phyloP scores from a whole-genome alignment of 106 monocot genomes.

The Xerophyta viscosa region DNA sequence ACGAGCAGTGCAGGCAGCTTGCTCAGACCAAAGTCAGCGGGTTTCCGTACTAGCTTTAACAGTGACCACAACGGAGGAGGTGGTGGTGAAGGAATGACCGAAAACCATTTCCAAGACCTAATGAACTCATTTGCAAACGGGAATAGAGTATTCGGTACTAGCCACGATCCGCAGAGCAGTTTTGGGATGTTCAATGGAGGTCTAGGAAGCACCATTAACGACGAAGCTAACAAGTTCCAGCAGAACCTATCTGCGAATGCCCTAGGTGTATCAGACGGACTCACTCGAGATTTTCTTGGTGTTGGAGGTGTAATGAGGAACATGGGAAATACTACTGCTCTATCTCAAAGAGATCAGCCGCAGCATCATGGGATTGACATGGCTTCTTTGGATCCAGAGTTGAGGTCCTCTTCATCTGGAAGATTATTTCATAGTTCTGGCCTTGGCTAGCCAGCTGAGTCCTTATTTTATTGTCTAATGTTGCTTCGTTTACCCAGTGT shows the following conservation, averaged over 20 bases:
- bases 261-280: conserved; percentile 26
- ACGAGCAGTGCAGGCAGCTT: conserved; percentile 26
- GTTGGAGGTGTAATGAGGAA: conserved; percentile 32
- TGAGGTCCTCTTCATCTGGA: not conserved
- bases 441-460: too few species aligned
- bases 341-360: conserved; percentile 16
- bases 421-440: not conserved
- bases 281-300: conserved; percentile 62
- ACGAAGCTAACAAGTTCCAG: conserved; percentile 21
- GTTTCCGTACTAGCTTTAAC: not conserved
- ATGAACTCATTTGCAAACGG: conserved; percentile 50
- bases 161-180: conserved; percentile 1
- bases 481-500: too few species aligned
- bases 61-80: conserved; percentile 1
- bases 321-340: conserved; percentile 17
- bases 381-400: not conserved
- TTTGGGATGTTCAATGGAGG: conserved; percentile 13
- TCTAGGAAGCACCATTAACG: not conserved
- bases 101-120: conserved; percentile 35
- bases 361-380: conserved; percentile 9
- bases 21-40: conserved; percentile 14
- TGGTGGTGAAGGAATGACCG: conserved; percentile 13
- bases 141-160: conserved; percentile 14
- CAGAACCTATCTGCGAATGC: not conserved
- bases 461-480: too few species aligned